Conservation (phyloP, 805 yeast genomes). For the Myxozyma kluyveri region DNA sequence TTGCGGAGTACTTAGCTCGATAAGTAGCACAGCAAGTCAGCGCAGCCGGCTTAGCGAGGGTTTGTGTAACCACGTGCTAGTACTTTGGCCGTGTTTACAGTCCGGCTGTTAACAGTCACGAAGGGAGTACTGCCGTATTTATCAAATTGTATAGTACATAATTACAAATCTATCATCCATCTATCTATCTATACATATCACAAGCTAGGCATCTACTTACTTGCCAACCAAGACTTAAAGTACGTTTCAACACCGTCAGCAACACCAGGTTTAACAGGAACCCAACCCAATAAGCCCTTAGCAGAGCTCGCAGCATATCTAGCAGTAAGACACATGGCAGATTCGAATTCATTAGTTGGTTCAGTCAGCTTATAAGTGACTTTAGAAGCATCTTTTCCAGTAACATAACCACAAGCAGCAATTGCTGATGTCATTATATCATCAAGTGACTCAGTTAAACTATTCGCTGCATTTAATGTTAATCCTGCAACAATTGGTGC, state of each 20-base stretch:
- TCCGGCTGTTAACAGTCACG: too few species aligned
- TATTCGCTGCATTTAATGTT: slow-evolving; percentile 12
- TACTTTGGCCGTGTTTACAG: too few species aligned
- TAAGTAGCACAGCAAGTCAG: too few species aligned
- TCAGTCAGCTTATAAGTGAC: background rate
- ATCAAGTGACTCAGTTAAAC: slow-evolving; percentile 8
- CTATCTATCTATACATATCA: too few species aligned
- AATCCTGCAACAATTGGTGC: slow-evolving; percentile 12
- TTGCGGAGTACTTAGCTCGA: too few species aligned
- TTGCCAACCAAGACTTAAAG: slow-evolving; percentile 13
- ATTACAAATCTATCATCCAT: too few species aligned
- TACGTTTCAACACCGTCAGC: slow-evolving; percentile 17
- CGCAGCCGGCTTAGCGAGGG: too few species aligned
- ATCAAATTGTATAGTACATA: too few species aligned
- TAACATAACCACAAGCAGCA: background rate
- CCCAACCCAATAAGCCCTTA: slow-evolving; percentile 6
- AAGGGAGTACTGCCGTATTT: too few species aligned
- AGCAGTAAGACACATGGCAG: background rate
- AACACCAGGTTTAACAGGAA: slow-evolving; percentile 11
- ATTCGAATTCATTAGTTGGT: background rate
- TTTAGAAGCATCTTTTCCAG: background rate
- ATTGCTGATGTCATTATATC: slow-evolving; percentile 9
- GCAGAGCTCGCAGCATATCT: background rate
- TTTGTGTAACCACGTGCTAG: too few species aligned
- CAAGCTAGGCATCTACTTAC: too few species aligned